phyloP scores from a whole-genome alignment of 2,329 filamentous ascomycete species.

The Alternaria metachromatica region DNA sequence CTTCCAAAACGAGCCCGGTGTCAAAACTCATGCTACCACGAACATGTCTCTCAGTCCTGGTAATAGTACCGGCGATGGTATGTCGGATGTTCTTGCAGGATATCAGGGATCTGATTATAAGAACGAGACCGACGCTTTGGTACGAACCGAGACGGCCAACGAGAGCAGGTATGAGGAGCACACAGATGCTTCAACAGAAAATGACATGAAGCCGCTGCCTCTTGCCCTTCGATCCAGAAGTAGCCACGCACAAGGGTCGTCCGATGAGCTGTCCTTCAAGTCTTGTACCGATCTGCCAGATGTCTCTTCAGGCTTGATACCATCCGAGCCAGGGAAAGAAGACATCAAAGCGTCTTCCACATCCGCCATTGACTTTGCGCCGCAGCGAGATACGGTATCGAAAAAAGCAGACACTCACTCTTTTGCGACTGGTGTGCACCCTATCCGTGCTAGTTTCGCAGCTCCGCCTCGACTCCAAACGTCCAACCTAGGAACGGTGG shows the following conservation, averaged over 20 bases:
- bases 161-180: constrained; percentile 1
- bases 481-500: constrained; percentile 3
- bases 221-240: constrained; percentile 12
- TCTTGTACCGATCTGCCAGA: constrained; percentile 35
- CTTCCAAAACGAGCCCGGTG: constrained; percentile 8
- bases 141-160: neutral
- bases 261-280: constrained; percentile 45
- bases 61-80: constrained; percentile 37
- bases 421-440: constrained; percentile 29
- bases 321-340: constrained; percentile 2
- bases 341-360: constrained; percentile 19
- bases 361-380: constrained; percentile 17
- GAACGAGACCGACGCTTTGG: constrained; percentile 15
- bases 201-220: neutral
- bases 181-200: constrained; percentile 9
- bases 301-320: neutral
- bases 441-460: constrained; percentile 27
- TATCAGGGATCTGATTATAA: constrained; percentile 39
- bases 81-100: constrained; percentile 42
- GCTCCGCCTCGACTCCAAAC: constrained; percentile 21
- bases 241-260: constrained; percentile 37
- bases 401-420: constrained; percentile 34
- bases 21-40: constrained; percentile 2
- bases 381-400: constrained; percentile 10
- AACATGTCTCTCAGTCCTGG: constrained; percentile 15